These are phyloP conservation scores for Vanrija humicola DNA, from an alignment of 1,284 basidiomycete species.

Conservation along the genomic window DNA sequence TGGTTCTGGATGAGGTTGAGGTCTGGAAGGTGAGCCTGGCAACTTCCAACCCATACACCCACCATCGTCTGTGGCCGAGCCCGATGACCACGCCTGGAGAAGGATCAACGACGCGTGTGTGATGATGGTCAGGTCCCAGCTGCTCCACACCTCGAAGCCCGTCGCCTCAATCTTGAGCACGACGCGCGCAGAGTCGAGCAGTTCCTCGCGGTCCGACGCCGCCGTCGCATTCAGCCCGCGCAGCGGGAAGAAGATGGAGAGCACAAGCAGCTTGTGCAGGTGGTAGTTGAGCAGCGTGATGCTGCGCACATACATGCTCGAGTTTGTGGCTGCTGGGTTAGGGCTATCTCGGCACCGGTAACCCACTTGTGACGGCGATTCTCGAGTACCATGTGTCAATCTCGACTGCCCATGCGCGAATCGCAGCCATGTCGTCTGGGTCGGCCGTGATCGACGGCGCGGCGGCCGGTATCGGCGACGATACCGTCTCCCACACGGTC, in stretches of 20 bases:
- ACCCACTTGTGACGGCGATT: conserved; percentile 10
- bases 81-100: conserved; percentile 15
- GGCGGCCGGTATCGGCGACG: background rate
- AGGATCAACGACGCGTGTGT: conserved; percentile 20
- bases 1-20: conserved; percentile 21
- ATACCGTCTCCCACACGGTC: conserved; percentile 21
- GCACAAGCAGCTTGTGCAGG: conserved; percentile 24
- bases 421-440: conserved; percentile 15
- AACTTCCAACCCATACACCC: too few species aligned
- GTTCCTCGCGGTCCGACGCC: conserved; percentile 8
- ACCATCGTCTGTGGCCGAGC: conserved; percentile 11
- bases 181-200: conserved; percentile 17
- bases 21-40: conserved; percentile 8
- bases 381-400: conserved; percentile 20
- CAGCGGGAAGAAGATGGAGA: conserved; percentile 20
- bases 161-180: conserved; percentile 18
- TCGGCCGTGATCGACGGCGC: conserved; percentile 1
- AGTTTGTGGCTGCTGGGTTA: conserved; percentile 1
- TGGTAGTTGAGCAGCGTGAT: conserved; percentile 24
- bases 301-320: conserved; percentile 13
- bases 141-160: conserved; percentile 23
- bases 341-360: background rate
- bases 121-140: conserved; percentile 22
- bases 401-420: conserved; percentile 17
- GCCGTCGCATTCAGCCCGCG: conserved; percentile 12